Evolutionary conservation across 257 asterid genomes (phyloP), one percentile per base, ranked within the genome.

Genomic region (Solanum acaule): DNA sequence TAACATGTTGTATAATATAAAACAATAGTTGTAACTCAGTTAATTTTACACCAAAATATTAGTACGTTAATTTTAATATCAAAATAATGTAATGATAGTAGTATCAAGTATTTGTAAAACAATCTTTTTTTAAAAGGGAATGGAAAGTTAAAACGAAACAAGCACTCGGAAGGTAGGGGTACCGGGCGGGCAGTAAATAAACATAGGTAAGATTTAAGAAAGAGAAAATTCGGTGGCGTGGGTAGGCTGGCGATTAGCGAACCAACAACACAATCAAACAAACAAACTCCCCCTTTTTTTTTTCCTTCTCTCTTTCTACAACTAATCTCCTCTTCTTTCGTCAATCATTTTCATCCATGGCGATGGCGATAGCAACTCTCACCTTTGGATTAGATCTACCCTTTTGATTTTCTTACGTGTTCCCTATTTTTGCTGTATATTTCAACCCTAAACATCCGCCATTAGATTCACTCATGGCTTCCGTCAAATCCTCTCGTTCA

Each of bases 401-500:
- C 49, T 13, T 71, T 52, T 86, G 85, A 34, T 72, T 33, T 40
- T 46, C 65, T 73, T 16, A 71, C 6, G 10, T 31, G 8, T 8
- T 33, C 23, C 78, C 40, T 71, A 31, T 31, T 71, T 71, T 71
- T 71, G 7, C 56, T 65, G 16, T 46, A 27, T 67, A 42, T 44
- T 73, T 46, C 33, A 72, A 44, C 72, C 88, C 68, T 13, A 86
- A 59, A 35, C 67, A 11, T 71, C 70, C 22, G n/a, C 46, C 16
- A 46, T 38, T 78, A 22, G 88, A 86, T 25, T 49, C 70, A 34
- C 16, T 5, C 67, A 97, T 97, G 99, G 97, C 98, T 92, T 90
- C 99, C 65, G 91, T 91, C 63, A 96, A 96, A 92, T 89, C 96
- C 90, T 91, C 98, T 86, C 94, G 99, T 91, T 95, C 99, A 87